Percentiles rank a stretch among this genome's conserved stretches.
These are phyloP conservation scores for Lactifluus volemus DNA, from an alignment of 768 basidiomycete genomes.

Conservation along the genomic window DNA sequence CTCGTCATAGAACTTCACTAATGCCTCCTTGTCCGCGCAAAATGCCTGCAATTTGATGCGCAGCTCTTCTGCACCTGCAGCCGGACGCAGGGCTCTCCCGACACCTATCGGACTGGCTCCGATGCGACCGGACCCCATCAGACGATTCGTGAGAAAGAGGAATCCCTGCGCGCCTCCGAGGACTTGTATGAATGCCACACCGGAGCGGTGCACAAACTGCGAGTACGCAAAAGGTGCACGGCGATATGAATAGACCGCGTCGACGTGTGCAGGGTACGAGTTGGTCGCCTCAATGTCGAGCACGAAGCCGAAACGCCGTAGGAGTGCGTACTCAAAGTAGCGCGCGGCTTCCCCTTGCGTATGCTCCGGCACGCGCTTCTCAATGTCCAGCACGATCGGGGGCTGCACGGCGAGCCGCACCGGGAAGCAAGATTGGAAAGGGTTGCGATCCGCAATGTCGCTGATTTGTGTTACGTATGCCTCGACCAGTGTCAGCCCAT, in stretches of 20 bases:
- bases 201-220: constrained; percentile 88
- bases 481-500: constrained; percentile 88
- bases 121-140: constrained; percentile 66
- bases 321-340: constrained; percentile 76
- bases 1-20: constrained; percentile 26
- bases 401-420: constrained; percentile 70
- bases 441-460: constrained; percentile 76
- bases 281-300: constrained; percentile 72
- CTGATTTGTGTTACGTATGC: constrained; percentile 88
- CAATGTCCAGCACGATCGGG: constrained; percentile 59
- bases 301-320: constrained; percentile 73
- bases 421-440: constrained; percentile 87
- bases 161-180: constrained; percentile 73
- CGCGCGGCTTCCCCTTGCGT: constrained; percentile 43
- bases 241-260: constrained; percentile 86
- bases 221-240: constrained; percentile 68
- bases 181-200: constrained; percentile 86
- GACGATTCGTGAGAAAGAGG: constrained; percentile 80
- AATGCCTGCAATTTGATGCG: constrained; percentile 29
- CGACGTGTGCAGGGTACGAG: constrained; percentile 71
- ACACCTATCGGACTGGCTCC: constrained; percentile 28
- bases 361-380: constrained; percentile 58
- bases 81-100: constrained; percentile 21
- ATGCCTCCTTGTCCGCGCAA: constrained; percentile 29
- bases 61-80: constrained; percentile 27